Conservation (phyloP, 306 rosid species). For the Ammopiptanthus mongolicus region DNA sequence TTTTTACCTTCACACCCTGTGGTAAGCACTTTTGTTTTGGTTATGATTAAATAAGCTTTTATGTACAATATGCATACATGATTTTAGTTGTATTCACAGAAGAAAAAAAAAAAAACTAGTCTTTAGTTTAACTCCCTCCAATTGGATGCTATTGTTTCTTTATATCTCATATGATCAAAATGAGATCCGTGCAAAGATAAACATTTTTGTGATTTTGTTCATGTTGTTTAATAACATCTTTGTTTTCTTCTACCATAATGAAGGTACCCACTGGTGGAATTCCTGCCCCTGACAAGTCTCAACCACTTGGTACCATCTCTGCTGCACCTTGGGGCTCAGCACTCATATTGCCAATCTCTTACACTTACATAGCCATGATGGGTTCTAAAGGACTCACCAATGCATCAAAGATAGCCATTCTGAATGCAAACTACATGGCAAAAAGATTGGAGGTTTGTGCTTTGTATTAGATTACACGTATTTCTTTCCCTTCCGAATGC, state of each 20-base stretch:
- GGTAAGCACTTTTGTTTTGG: slow-evolving; percentile 39
- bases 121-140: neutral
- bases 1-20: slow-evolving; percentile 99
- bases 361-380: slow-evolving; percentile 98
- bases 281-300: slow-evolving; percentile 71
- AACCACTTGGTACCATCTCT: slow-evolving; percentile 91
- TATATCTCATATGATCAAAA: neutral
- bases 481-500: neutral
- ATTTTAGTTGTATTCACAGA: slow-evolving; percentile 9
- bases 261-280: slow-evolving; percentile 91
- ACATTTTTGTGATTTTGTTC: neutral
- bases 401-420: slow-evolving; percentile 93
- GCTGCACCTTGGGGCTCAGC: slow-evolving; percentile 99
- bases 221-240: slow-evolving; percentile 3
- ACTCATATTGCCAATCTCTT: slow-evolving; percentile 95
- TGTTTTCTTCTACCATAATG: slow-evolving; percentile 14
- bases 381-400: slow-evolving; percentile 95
- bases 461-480: slow-evolving; percentile 2
- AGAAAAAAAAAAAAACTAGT: neutral
- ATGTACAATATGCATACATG: neutral
- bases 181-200: neutral
- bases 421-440: slow-evolving; percentile 98
- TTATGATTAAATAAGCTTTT: neutral
- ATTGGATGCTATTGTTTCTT: slow-evolving; percentile 8
- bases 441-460: slow-evolving; percentile 83